Evolutionary conservation across 257 asterid species (phyloP), one percentile per base, ranked within the genome.

Genomic region (Primulina tabacum): DNA sequence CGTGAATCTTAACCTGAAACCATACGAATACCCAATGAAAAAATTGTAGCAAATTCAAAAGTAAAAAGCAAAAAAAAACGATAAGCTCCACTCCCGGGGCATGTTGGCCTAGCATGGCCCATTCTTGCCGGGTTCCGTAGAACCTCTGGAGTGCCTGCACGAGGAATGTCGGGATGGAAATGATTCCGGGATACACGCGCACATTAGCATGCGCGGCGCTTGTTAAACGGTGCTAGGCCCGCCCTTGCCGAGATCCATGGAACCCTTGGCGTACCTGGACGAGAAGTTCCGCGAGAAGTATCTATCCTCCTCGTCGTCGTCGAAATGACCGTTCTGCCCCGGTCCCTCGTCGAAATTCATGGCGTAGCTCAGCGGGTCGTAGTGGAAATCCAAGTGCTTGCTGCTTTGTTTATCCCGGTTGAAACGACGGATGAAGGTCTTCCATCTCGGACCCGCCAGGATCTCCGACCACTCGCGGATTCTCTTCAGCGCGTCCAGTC

Each of bases 371-470:
- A 77, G 60, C 2, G 95, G 89, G 63, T 89, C 96, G 75, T 90
- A 90, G 56, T 68, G 85, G 79, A 81, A 89, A 64, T 73, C 85
- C 43, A 74, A 75, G 2, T 78, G 30, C 79, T 66, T 87, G 18
- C 80, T 26, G 66, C 74, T 62, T 38, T 76, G 64, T 65, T 75
- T 47, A 61, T 20, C 80, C 82, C 96, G 85, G 60, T 80, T 87
- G 71, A 89, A 79, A 64, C 91, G 89, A 43, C 96, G 87, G 16
- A 91, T 82, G 7, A 90, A 87, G 21, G 92, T 85, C 88, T 83
- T 90, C 97, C 97, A 88, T 75, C 76, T 87, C 34, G 90, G 95
- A n/a, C 95, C 95, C 2, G 96, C 96, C 2, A 83, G 89, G 35
- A 86, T 75, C 79, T 88, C 96, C 76, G 96, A 87, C 95, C 92